phyloP scores from a whole-genome alignment of 2,329 filamentous ascomycete genomes.

The Thielaviopsis musarum region DNA sequence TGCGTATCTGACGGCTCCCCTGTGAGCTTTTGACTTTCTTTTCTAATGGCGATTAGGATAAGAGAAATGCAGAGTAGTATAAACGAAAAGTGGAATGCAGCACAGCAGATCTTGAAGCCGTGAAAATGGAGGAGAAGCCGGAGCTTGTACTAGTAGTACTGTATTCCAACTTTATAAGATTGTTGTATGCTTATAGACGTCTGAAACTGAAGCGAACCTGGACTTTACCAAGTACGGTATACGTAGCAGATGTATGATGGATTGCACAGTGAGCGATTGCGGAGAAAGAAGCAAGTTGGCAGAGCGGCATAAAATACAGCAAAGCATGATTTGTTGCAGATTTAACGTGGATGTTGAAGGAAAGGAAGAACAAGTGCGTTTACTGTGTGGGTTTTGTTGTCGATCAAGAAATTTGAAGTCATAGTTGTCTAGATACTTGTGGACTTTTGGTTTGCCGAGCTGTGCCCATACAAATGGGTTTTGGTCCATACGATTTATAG shows the following conservation, averaged over 20 bases:
- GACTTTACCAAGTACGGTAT: not conserved
- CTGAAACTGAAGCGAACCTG: not conserved
- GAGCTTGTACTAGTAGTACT: not conserved
- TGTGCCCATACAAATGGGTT: too few species aligned
- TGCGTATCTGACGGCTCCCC: too few species aligned
- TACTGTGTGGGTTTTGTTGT: not conserved
- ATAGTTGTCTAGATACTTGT: not conserved
- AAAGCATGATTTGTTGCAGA: not conserved
- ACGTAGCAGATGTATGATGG: not conserved
- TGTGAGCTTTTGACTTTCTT: not conserved
- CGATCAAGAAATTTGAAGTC: not conserved
- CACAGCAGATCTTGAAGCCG: not conserved
- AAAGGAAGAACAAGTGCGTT: not conserved
- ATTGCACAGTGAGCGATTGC: not conserved
- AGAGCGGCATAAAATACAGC: not conserved
- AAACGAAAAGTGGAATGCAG: not conserved
- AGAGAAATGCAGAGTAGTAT: not conserved
- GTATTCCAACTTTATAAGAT: not conserved
- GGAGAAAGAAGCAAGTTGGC: not conserved
- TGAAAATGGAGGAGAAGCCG: not conserved
- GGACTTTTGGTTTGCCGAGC: not conserved
- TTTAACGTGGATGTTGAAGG: not conserved
- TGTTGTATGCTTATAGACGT: not conserved
- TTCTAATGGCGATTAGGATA: too few species aligned
- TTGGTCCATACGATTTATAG: too few species aligned